phyloP scores from a whole-genome alignment of 371 early-diverging fungal species.

The Mortierella sp. region DNA sequence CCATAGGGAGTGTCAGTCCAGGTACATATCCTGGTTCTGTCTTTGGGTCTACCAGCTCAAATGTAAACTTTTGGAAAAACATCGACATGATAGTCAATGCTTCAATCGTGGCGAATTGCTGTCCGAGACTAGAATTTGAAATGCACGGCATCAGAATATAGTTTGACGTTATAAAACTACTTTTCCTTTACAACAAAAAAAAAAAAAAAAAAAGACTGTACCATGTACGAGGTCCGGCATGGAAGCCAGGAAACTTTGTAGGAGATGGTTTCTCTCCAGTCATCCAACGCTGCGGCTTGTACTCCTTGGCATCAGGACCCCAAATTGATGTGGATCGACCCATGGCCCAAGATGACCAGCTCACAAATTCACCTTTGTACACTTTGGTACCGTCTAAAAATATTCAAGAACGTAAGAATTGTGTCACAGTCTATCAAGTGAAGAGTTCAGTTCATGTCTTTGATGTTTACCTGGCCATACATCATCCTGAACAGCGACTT shows the following conservation, averaged over 20 bases:
- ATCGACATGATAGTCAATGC: slow-evolving; percentile 61
- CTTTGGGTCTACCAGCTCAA: slow-evolving; percentile 56
- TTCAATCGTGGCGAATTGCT: slow-evolving; percentile 70
- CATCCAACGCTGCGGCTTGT: slow-evolving; percentile 73
- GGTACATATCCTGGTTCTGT: slow-evolving; percentile 38
- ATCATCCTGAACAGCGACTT: slow-evolving; percentile 80
- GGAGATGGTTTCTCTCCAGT: slow-evolving; percentile 58
- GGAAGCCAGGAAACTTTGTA: slow-evolving; percentile 62
- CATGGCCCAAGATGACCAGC: slow-evolving; percentile 65
- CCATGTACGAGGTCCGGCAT: slow-evolving; percentile 80
- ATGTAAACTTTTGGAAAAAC: slow-evolving; percentile 62
- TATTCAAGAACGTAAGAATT: neutral
- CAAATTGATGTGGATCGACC: slow-evolving; percentile 69
- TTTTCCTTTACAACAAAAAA: neutral
- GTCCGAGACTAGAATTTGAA: slow-evolving; percentile 48
- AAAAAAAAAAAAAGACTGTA: slow-evolving; percentile 37
- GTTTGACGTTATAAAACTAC: neutral
- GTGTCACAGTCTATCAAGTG: neutral
- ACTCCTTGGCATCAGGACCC: slow-evolving; percentile 70
- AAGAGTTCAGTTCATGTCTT: too few relatives aligned
- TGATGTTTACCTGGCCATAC: slow-evolving; percentile 67
- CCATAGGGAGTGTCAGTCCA: slow-evolving; percentile 43
- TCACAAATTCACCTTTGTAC: slow-evolving; percentile 65
- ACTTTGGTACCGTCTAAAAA: slow-evolving; percentile 69
- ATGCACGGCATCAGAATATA: neutral